These are phyloP conservation scores for Penicillium cataractarum DNA, from an alignment of 495 filamentous ascomycete genomes.

Conservation along the genomic window DNA sequence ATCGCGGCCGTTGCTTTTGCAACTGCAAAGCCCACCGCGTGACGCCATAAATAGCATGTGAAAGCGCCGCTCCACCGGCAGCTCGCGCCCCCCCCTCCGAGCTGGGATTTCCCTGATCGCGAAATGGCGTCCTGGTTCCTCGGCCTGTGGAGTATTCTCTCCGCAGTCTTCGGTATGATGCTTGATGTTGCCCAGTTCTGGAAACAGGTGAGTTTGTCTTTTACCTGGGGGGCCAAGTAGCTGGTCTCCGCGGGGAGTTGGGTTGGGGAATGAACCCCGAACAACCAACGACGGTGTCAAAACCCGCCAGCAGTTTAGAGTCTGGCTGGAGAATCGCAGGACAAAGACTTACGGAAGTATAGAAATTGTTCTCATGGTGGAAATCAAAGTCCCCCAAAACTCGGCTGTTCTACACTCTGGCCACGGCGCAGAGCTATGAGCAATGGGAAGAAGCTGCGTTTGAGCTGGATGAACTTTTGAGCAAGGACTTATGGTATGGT, in stretches of 20 bases:
- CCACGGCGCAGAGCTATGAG: slow-evolving; percentile 69
- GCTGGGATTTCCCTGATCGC: slow-evolving; percentile 14
- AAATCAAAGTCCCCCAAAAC: slow-evolving; percentile 42
- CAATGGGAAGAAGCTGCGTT: slow-evolving; percentile 84
- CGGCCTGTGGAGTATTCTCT: slow-evolving; percentile 38
- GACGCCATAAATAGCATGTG: slow-evolving; percentile 45
- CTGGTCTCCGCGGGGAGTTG: background rate
- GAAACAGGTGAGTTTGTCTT: slow-evolving; percentile 54
- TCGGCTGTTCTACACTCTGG: slow-evolving; percentile 47
- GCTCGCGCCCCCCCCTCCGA: slow-evolving; percentile 14
- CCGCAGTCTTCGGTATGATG: slow-evolving; percentile 57
- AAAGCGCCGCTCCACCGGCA: slow-evolving; percentile 27
- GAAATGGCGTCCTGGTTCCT: slow-evolving; percentile 32
- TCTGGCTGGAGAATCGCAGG: background rate
- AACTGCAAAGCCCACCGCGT: slow-evolving; percentile 17
- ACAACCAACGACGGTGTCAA: background rate
- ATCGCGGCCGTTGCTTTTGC: background rate
- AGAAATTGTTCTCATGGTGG: slow-evolving; percentile 48
- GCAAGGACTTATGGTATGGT: slow-evolving; percentile 77
- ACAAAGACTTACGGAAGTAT: background rate
- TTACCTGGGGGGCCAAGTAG: background rate
- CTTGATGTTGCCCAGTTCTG: slow-evolving; percentile 67
- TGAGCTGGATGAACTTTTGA: slow-evolving; percentile 75
- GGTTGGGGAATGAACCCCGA: background rate
- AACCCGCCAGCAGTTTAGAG: background rate